Percentiles rank a stretch among this genome's conserved stretches.
These are phyloP conservation scores for Chlorella ohadii DNA, from an alignment of 139 green algal species.

Conservation along the genomic window DNA sequence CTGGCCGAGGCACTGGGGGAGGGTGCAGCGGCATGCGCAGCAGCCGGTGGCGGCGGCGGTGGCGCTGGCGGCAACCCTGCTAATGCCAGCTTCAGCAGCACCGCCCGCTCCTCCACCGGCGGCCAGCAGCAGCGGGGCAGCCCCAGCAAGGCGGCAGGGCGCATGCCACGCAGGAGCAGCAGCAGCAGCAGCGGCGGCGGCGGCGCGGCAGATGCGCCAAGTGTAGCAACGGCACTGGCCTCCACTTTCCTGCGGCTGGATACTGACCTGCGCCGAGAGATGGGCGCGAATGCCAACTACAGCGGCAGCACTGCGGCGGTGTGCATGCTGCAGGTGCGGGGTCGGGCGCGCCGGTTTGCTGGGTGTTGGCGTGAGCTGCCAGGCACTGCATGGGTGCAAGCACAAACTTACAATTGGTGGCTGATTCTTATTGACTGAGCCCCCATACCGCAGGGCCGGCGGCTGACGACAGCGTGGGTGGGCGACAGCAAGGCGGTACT, in stretches of 20 bases:
- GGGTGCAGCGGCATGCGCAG: conserved; percentile 29
- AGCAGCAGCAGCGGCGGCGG: not conserved
- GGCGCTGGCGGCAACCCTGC: not conserved
- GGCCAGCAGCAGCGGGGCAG: not conserved
- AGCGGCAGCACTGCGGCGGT: conserved; percentile 87
- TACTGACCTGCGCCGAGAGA: conserved; percentile 46
- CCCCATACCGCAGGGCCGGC: conserved; percentile 50
- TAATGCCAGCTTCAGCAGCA: not conserved
- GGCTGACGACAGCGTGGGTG: conserved; percentile 86
- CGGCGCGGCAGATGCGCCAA: not conserved
- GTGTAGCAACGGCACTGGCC: not conserved
- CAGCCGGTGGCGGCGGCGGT: not conserved
- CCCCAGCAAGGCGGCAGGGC: not conserved
- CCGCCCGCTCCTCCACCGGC: too few species aligned
- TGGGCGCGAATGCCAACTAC: conserved; percentile 80
- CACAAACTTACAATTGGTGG: too few species aligned
- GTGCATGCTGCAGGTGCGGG: conserved; percentile 58
- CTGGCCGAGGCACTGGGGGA: conserved; percentile 75
- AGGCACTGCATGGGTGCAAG: too few species aligned
- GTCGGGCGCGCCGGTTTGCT: too few species aligned
- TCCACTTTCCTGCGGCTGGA: conserved; percentile 76
- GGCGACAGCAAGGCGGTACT: conserved; percentile 87
- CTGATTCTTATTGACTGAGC: too few species aligned
- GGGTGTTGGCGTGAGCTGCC: not conserved
- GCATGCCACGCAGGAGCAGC: not conserved